phyloP scores from a whole-genome alignment of 75 land plant genomes.

The Adiantum capillusveneris region DNA sequence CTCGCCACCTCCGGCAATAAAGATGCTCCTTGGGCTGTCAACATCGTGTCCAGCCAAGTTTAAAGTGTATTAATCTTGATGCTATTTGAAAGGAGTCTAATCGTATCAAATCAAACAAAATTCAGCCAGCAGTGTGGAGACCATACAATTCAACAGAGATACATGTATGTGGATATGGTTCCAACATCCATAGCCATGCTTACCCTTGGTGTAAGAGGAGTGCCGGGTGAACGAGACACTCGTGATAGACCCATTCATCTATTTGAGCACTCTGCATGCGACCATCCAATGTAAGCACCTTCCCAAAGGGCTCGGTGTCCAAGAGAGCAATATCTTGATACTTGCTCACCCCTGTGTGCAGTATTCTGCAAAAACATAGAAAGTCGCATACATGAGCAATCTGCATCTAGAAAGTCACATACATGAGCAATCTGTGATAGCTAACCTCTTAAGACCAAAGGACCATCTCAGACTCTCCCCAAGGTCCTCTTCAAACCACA shows the following conservation, averaged over 20 bases:
- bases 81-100: no score
- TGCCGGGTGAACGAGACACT: slow-evolving; percentile 46
- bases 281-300: slow-evolving; percentile 46
- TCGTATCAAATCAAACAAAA: no score
- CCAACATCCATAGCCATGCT: no score
- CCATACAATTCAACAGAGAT: no score
- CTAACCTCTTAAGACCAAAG: slow-evolving; percentile 47
- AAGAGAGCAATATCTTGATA: slow-evolving; percentile 57
- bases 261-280: slow-evolving; percentile 48
- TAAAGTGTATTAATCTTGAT: no score
- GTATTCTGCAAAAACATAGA: slow-evolving; percentile 23
- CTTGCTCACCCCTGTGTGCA: slow-evolving; percentile 47
- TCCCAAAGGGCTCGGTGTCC: slow-evolving; percentile 61
- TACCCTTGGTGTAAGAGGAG: slow-evolving; percentile 37
- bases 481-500: slow-evolving; percentile 62
- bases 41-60: no score
- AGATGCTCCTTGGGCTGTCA: slow-evolving; percentile 36
- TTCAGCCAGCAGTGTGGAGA: no score
- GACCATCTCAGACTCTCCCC: slow-evolving; percentile 44
- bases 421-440: neutral
- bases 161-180: neutral
- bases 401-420: neutral
- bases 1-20: slow-evolving; percentile 53
- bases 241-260: slow-evolving; percentile 50
- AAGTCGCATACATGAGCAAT: neutral